phyloP scores from a whole-genome alignment of 495 filamentous ascomycete species.

The Tuber borchii region DNA sequence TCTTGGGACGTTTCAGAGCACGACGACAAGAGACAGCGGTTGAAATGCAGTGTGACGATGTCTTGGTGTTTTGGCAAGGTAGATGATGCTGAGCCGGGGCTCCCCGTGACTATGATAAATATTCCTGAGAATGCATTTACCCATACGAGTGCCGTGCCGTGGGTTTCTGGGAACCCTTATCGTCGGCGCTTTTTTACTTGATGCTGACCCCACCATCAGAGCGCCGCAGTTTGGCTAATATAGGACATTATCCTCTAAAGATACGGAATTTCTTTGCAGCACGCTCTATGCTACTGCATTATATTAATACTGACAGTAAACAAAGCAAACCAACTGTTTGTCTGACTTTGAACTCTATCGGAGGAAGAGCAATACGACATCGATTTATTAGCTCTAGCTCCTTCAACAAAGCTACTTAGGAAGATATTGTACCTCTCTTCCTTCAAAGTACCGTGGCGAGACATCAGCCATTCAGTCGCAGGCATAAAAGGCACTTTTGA shows the following conservation, averaged over 20 bases:
- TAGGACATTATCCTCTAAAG: not conserved
- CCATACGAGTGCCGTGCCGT: not conserved
- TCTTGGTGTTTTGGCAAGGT: not conserved
- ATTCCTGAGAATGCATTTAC: not conserved
- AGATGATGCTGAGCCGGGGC: not conserved
- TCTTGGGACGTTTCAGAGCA: slow-evolving; percentile 11
- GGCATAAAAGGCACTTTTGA: not conserved
- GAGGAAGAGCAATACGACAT: not conserved
- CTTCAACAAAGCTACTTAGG: not conserved
- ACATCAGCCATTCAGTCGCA: not conserved
- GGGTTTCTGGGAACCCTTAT: not conserved
- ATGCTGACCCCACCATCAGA: not conserved
- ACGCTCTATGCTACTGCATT: not conserved
- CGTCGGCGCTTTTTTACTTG: not conserved
- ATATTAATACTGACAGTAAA: not conserved
- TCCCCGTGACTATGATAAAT: not conserved
- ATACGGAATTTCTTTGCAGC: not conserved
- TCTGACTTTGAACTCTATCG: not conserved
- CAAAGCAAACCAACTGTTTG: not conserved
- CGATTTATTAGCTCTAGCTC: not conserved
- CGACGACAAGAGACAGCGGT: not conserved
- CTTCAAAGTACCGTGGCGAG: not conserved
- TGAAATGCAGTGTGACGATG: not conserved
- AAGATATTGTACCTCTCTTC: not conserved
- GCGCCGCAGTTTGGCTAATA: not conserved